Evolutionary conservation across 768 basidiomycete genomes (phyloP).

Genomic region (Termitomyces sp.): DNA sequence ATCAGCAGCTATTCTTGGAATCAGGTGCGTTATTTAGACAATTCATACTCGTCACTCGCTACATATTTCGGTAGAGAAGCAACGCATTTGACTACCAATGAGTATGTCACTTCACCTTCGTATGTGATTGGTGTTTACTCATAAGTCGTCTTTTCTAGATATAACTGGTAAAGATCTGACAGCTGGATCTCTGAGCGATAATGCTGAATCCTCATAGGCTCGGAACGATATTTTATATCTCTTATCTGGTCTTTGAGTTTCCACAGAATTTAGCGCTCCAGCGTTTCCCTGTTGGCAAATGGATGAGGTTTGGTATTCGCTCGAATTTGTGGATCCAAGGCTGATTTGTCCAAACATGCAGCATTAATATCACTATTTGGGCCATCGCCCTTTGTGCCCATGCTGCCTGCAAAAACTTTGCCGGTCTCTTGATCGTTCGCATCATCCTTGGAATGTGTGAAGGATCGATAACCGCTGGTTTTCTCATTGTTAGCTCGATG

Average conservation of each 20-base stretch:
- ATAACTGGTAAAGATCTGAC: slow-evolving; percentile 49
- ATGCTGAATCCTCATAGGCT: slow-evolving; percentile 39
- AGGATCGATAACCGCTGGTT: slow-evolving; percentile 66
- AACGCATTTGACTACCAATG: slow-evolving; percentile 57
- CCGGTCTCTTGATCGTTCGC: slow-evolving; percentile 56
- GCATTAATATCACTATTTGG: slow-evolving; percentile 67
- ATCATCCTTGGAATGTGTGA: slow-evolving; percentile 71
- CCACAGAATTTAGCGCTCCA: slow-evolving; percentile 72
- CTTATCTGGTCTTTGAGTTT: slow-evolving; percentile 67
- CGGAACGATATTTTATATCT: slow-evolving; percentile 70
- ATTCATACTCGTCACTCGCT: neutral
- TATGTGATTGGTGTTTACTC: neutral
- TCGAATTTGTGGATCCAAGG: neutral
- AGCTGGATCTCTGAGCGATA: neutral
- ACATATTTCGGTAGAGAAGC: slow-evolving; percentile 34
- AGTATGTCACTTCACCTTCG: slow-evolving; percentile 34
- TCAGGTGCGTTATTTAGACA: slow-evolving; percentile 32
- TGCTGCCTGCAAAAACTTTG: slow-evolving; percentile 69
- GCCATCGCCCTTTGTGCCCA: slow-evolving; percentile 53
- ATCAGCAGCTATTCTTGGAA: slow-evolving; percentile 64
- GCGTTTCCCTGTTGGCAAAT: slow-evolving; percentile 70
- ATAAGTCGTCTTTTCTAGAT: slow-evolving; percentile 23
- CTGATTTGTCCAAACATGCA: slow-evolving; percentile 15
- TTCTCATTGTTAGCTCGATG: slow-evolving; percentile 74
- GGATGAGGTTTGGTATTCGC: slow-evolving; percentile 56